phyloP scores from a whole-genome alignment of 108 stramenopile species.

The Asterionellopsis glacialis region DNA sequence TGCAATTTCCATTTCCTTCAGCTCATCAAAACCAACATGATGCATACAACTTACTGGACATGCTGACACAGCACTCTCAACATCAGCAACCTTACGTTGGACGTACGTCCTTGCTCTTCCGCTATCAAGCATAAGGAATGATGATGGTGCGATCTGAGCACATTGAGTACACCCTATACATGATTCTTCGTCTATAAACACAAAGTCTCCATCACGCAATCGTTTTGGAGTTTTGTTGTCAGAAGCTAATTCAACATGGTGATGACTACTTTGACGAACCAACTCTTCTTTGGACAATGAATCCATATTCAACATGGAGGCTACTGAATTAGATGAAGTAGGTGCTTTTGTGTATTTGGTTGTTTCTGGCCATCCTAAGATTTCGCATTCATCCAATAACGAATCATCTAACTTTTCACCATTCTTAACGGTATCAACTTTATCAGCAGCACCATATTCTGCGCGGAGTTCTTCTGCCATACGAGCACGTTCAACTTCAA shows the following conservation, averaged over 20 bases:
- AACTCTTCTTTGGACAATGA: neutral
- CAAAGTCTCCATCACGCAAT: conserved; percentile 74
- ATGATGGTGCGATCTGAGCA: conserved; percentile 53
- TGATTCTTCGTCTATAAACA: conserved; percentile 85
- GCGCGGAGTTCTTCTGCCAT: conserved; percentile 21
- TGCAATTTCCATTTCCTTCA: conserved; percentile 62
- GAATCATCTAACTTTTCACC: conserved; percentile 7
- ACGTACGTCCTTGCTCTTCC: conserved; percentile 74
- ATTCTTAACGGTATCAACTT: neutral
- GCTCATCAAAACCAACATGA: conserved; percentile 53
- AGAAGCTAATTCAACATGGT: conserved; percentile 54
- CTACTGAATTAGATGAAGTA: neutral
- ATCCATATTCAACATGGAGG: too few relatives aligned
- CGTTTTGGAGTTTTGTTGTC: conserved; percentile 53
- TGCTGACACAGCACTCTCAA: conserved; percentile 49
- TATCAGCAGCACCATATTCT: conserved; percentile 9
- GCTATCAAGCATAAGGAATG: conserved; percentile 64
- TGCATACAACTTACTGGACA: conserved; percentile 87
- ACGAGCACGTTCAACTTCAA: conserved; percentile 43
- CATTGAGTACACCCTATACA: conserved; percentile 84
- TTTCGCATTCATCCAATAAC: conserved; percentile 74
- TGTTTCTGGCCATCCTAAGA: conserved; percentile 47
- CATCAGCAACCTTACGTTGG: conserved; percentile 51
- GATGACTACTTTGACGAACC: conserved; percentile 46
- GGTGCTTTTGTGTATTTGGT: conserved; percentile 4